Evolutionary conservation across 2,329 filamentous ascomycete genomes (phyloP).

Genomic region (Botryotinia calthae): DNA sequence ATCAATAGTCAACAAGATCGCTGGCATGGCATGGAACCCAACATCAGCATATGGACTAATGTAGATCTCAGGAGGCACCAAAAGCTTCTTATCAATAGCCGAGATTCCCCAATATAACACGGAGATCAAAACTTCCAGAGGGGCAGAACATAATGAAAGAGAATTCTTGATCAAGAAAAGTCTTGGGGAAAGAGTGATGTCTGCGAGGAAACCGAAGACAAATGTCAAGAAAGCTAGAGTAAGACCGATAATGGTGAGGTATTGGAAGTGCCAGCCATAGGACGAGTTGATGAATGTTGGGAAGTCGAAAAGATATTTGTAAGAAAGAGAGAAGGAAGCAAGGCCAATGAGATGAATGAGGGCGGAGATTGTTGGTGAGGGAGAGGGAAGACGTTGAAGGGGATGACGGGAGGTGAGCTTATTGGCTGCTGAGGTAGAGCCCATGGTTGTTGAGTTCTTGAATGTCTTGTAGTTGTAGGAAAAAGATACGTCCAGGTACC

Average conservation of each 20-base stretch:
- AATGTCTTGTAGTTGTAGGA: background rate
- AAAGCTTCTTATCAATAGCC: conserved; percentile 50
- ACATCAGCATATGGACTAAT: conserved; percentile 58
- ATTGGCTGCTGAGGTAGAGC: background rate
- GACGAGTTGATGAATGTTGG: conserved; percentile 54
- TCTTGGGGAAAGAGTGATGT: conserved; percentile 55
- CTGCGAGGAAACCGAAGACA: conserved; percentile 58
- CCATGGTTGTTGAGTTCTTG: background rate
- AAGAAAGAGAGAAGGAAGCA: conserved; percentile 52
- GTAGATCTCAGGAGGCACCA: conserved; percentile 54
- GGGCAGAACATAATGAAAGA: conserved; percentile 62
- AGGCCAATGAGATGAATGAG: conserved; percentile 57
- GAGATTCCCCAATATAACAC: conserved; percentile 71
- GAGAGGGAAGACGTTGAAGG: conserved; percentile 64
- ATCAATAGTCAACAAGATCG: conserved; percentile 62
- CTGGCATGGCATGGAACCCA: conserved; percentile 65
- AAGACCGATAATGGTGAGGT: conserved; percentile 72
- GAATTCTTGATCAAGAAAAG: conserved; percentile 67
- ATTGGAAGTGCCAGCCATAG: conserved; percentile 54
- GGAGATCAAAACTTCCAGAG: conserved; percentile 68
- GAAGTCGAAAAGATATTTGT: conserved; percentile 50
- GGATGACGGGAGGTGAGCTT: conserved; percentile 47
- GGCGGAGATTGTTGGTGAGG: conserved; percentile 62
- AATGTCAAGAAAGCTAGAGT: conserved; percentile 61
- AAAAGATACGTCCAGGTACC: background rate